Conservation (phyloP, 768 basidiomycete genomes). For the Rhodotorula babjevae region DNA sequence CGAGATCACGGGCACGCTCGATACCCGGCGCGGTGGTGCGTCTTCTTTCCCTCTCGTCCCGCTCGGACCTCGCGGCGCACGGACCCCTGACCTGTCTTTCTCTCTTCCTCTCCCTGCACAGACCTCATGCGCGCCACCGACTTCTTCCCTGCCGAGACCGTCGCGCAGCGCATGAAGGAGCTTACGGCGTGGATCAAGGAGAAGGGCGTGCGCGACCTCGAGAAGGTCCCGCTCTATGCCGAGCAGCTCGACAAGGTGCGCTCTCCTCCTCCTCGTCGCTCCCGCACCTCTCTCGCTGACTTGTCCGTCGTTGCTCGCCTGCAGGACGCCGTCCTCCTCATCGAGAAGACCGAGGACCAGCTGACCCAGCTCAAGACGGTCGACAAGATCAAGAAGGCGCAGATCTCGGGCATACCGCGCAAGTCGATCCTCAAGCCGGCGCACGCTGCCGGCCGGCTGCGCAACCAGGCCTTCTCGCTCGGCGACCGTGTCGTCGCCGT, state of each 20-base stretch:
- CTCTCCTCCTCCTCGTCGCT: not conserved
- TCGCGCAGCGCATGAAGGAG: constrained; percentile 65
- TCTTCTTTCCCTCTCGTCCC: not conserved
- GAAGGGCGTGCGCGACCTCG: constrained; percentile 82
- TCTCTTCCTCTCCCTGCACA: constrained; percentile 44
- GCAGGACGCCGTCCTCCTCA: constrained; percentile 70
- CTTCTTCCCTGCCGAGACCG: constrained; percentile 54
- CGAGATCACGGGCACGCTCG: constrained; percentile 69
- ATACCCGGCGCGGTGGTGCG: constrained; percentile 46
- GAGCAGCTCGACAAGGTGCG: constrained; percentile 83
- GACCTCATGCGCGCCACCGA: constrained; percentile 67
- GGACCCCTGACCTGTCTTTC: not conserved
- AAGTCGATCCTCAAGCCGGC: constrained; percentile 88
- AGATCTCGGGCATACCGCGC: constrained; percentile 88
- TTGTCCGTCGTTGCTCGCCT: not conserved
- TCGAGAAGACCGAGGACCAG: constrained; percentile 70
- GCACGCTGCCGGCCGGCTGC: constrained; percentile 81
- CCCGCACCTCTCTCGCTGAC: not conserved
- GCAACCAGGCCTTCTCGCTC: constrained; percentile 77
- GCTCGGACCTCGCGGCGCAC: fast-evolving
- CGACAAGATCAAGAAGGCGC: constrained; percentile 73
- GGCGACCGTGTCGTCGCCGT: constrained; percentile 97
- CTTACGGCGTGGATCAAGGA: constrained; percentile 78
- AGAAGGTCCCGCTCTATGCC: constrained; percentile 83
- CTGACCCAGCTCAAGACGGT: constrained; percentile 61